phyloP scores from a whole-genome alignment of 768 basidiomycete genomes.

The Stropharia rugosoannulata region DNA sequence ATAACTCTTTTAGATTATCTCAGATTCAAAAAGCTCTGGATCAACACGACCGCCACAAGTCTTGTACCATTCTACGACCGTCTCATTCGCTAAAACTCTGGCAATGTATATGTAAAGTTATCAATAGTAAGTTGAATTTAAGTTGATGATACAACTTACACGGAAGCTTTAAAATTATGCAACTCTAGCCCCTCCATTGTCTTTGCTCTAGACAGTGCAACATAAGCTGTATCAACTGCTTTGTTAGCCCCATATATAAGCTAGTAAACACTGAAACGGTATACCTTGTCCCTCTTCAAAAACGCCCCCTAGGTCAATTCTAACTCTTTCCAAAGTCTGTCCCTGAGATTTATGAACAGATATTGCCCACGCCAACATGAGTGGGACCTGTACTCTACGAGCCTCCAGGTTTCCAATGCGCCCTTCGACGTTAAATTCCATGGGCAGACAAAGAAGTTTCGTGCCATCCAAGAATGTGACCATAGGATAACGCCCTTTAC shows the following conservation, averaged over 20 bases:
- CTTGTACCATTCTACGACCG: no score
- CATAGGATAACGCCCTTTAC: conserved; percentile 48
- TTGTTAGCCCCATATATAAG: not conserved
- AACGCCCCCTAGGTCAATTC: conserved; percentile 66
- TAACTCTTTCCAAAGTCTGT: conserved; percentile 78
- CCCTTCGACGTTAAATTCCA: conserved; percentile 56
- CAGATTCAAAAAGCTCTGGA: no score
- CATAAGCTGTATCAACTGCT: conserved; percentile 49
- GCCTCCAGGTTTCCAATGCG: conserved; percentile 60
- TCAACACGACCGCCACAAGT: no score
- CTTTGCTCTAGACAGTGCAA: conserved; percentile 70
- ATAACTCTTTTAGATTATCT: no score
- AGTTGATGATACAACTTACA: conserved; percentile 32
- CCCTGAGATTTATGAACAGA: conserved; percentile 90
- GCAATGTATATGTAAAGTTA: no score
- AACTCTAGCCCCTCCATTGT: conserved; percentile 63
- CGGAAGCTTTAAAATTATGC: conserved; percentile 55
- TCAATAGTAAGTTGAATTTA: no score
- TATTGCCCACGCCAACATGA: conserved; percentile 77
- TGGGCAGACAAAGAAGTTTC: conserved; percentile 48
- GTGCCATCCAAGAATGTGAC: conserved; percentile 38
- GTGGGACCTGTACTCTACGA: conserved; percentile 53
- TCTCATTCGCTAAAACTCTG: no score
- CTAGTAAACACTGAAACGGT: not conserved
- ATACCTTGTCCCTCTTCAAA: conserved; percentile 81